Evolutionary conservation across 768 basidiomycete species (phyloP).

Genomic region (Auricularia heimuer): DNA sequence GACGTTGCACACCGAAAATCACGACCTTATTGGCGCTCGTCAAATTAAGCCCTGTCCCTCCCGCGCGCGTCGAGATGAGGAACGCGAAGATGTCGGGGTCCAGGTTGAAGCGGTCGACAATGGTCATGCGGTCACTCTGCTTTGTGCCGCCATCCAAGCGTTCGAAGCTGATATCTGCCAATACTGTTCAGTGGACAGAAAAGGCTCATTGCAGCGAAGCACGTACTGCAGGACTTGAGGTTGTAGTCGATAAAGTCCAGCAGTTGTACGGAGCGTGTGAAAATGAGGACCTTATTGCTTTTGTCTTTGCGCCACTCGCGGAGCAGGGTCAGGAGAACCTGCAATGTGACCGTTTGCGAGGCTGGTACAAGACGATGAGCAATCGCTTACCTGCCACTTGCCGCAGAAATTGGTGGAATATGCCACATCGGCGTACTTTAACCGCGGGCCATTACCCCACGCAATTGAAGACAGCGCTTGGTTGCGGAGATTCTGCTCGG

Average conservation of each 20-base stretch:
- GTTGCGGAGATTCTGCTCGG: slow-evolving; percentile 53
- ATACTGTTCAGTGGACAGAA: slow-evolving; percentile 14
- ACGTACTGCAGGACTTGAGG: slow-evolving; percentile 45
- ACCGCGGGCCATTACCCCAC: slow-evolving; percentile 47
- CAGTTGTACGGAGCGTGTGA: slow-evolving; percentile 87
- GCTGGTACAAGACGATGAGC: no score
- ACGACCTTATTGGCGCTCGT: slow-evolving; percentile 93
- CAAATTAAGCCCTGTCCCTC: slow-evolving; percentile 84
- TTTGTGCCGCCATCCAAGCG: slow-evolving; percentile 73
- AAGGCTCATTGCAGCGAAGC: neutral
- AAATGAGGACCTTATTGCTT: slow-evolving; percentile 81
- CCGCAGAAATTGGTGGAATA: slow-evolving; percentile 63
- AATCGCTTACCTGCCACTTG: slow-evolving; percentile 56
- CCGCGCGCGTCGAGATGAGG: slow-evolving; percentile 83
- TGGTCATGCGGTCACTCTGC: slow-evolving; percentile 62
- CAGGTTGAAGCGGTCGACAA: slow-evolving; percentile 76
- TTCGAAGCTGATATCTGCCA: slow-evolving; percentile 44
- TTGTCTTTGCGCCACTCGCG: slow-evolving; percentile 54
- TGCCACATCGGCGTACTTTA: slow-evolving; percentile 54
- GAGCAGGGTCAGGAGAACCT: slow-evolving; percentile 63
- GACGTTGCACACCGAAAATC: slow-evolving; percentile 55
- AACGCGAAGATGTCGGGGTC: slow-evolving; percentile 70
- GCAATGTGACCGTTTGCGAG: no score
- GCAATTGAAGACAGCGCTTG: slow-evolving; percentile 52
- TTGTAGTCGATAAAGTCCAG: slow-evolving; percentile 78